Evolutionary conservation across 2,329 filamentous ascomycete genomes (phyloP), one percentile per base, ranked within the genome.

Genomic region (Cercospora berteroae): DNA sequence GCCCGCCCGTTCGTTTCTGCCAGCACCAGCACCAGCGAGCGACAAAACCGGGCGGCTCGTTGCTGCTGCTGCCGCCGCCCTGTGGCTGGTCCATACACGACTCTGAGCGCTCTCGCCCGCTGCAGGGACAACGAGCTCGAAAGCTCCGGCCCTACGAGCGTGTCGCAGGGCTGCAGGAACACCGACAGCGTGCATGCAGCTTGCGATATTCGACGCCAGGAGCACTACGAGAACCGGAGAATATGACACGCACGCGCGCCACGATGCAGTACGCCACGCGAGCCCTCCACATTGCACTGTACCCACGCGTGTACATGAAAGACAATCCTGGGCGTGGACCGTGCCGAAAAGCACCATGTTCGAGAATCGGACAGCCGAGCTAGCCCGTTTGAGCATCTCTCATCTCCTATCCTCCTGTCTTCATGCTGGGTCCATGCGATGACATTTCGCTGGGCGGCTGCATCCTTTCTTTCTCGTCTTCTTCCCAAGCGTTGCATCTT

Each of bases 401-500:
- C 66, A 69, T 70, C 66, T 71, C 69, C 64, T 69, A 65, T 59
- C 57, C 70, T 70, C 69, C 69, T 71, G 69, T 69, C 69, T 70
- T 67, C 68, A 67, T 68, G 71, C 71, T 67, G 67, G 68, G 64
- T 67, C 67, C 72, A 71, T 71, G 71, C 70, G 67, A 66, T 73
- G 69, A 71, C 67, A 71, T 70, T 71, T 71, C 69, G 63, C 69
- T 63, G 57, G 58, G 67, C 68, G 42, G 52, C 58, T 69, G 63
- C 69, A 60, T 66, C 63, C 64, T 70, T 70, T 67, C 67, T 66
- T 69, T 57, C 61, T 70, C 71, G 63, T 68, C 67, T 64, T 67
- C 67, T 71, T 70, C 67, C 25, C 71, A 70, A 72, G 72, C 72
- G 69, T 70, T 72, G 72, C 70, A 57, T 69, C 42, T 69, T 69